These are phyloP conservation scores for Candida corydali DNA, from an alignment of 805 yeast species.

Conservation along the genomic window DNA sequence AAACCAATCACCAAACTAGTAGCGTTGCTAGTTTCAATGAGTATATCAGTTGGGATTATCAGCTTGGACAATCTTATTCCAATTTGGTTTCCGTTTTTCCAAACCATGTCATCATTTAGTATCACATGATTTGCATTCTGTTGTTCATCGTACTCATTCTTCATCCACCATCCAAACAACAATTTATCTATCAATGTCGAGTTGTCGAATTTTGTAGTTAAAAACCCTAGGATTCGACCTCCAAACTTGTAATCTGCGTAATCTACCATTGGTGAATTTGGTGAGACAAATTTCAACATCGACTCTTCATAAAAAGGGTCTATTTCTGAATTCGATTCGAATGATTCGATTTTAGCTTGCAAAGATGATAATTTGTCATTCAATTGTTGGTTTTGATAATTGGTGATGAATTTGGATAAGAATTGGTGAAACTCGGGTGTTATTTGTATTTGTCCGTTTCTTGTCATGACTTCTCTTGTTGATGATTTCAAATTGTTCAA, in stretches of 20 bases:
- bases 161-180: conserved; percentile 40
- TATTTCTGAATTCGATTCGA: neutral
- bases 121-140: conserved; percentile 36
- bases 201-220: conserved; percentile 19
- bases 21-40: conserved; percentile 12
- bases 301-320: neutral
- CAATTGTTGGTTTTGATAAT: conserved; percentile 5
- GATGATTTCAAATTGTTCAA: neutral
- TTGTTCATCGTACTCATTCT: conserved; percentile 22
- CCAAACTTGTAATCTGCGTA: conserved; percentile 39
- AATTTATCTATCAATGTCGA: conserved; percentile 20
- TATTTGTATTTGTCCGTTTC: conserved; percentile 31
- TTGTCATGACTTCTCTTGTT: no score
- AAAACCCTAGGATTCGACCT: conserved; percentile 36
- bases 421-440: conserved; percentile 33
- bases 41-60: conserved; percentile 32
- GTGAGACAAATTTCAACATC: neutral
- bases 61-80: conserved; percentile 32
- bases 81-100: conserved; percentile 27
- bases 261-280: conserved; percentile 15
- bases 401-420: conserved; percentile 4
- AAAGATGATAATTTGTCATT: conserved; percentile 4
- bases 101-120: conserved; percentile 27
- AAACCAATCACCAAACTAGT: conserved; percentile 4
- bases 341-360: neutral